phyloP scores from a whole-genome alignment of 2,329 filamentous ascomycete species.

The Zymoseptoria brevis region DNA sequence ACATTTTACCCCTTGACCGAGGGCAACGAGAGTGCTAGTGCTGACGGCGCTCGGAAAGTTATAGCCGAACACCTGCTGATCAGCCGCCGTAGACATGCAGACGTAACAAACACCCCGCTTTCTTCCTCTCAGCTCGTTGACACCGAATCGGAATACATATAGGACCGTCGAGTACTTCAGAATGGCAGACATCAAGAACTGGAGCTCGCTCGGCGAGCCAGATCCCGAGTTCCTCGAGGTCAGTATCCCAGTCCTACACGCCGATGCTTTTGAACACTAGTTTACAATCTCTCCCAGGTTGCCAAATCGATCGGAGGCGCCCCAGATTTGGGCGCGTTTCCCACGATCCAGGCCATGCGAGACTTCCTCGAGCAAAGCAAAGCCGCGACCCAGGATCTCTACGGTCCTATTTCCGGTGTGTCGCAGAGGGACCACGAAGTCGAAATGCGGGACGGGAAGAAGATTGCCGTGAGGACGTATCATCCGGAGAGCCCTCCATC shows the following conservation, averaged over 20 bases:
- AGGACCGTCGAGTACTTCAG: neutral
- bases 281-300: neutral
- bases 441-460: constrained; percentile 28
- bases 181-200: constrained; percentile 25
- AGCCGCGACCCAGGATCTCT: constrained; percentile 7
- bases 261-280: neutral
- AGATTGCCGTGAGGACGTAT: constrained; percentile 26
- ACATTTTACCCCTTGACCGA: no score
- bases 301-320: constrained; percentile 15
- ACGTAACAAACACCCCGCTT: no score
- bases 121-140: no score
- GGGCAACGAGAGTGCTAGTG: no score
- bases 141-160: neutral
- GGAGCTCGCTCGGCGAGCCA: constrained; percentile 18
- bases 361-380: constrained; percentile 16
- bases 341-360: constrained; percentile 15
- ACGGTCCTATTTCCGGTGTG: constrained; percentile 16
- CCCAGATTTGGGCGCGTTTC: constrained; percentile 22
- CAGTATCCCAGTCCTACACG: neutral
- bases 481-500: constrained; percentile 17
- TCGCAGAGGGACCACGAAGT: constrained; percentile 36
- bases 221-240: constrained; percentile 22
- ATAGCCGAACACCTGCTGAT: no score
- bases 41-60: no score
- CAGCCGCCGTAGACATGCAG: no score